phyloP scores from a whole-genome alignment of 176 grass and related monocot genomes.

The Juncus inflexus region DNA sequence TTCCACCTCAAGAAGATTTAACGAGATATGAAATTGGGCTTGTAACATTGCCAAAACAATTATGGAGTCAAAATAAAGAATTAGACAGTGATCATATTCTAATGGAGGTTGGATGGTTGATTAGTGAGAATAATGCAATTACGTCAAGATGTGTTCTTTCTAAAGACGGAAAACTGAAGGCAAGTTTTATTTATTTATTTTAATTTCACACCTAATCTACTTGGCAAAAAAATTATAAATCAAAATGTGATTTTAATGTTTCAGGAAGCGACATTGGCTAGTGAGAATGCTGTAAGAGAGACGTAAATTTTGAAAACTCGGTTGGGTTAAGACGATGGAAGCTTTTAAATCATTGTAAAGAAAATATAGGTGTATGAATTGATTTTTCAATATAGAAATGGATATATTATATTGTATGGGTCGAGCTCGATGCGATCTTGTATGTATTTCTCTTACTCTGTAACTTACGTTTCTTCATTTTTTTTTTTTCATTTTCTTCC shows the following conservation, averaged over 20 bases:
- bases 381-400: constrained; percentile 2
- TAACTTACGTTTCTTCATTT: too few species aligned
- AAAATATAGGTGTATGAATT: constrained; percentile 2
- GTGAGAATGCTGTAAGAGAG: constrained; percentile 32
- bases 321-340: not conserved
- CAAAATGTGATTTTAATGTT: constrained; percentile 11
- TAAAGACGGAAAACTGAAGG: constrained; percentile 59
- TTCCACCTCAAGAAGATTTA: constrained; percentile 27
- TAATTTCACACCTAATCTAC: not conserved
- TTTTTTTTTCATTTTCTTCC: too few species aligned
- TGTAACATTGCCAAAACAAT: constrained; percentile 58
- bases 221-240: not conserved
- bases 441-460: not conserved
- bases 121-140: constrained; percentile 40
- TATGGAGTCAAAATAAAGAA: constrained; percentile 61
- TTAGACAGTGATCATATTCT: constrained; percentile 33
- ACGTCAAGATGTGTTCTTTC: constrained; percentile 68
- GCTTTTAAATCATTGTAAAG: not conserved
- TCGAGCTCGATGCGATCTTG: not conserved
- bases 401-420: not conserved
- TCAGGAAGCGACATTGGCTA: constrained; percentile 49
- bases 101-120: constrained; percentile 77
- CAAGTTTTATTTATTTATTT: constrained; percentile 9
- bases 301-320: not conserved
- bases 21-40: constrained; percentile 38